A percentile compares a stretch with the other conserved stretches of the same genome.
Evolutionary conservation across 108 stramenopile genomes (phyloP).

Genomic region (Nitzschia sp.): DNA sequence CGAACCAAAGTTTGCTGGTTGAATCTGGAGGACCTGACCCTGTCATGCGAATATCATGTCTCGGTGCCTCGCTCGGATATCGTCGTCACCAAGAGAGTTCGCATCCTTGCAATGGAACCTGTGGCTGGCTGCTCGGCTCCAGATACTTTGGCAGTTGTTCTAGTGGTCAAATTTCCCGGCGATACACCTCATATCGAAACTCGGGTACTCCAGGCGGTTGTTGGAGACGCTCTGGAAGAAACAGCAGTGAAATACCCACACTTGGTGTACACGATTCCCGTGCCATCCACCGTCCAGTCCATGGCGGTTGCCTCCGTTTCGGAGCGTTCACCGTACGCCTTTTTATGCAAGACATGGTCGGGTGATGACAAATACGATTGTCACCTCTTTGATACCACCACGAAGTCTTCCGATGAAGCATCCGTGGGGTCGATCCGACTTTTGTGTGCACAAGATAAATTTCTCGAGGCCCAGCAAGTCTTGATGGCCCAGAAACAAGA

Average conservation of each 20-base stretch:
- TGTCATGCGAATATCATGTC: conserved; percentile 19
- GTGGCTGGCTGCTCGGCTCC: not conserved
- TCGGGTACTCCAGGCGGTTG: conserved; percentile 1
- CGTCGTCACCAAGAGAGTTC: conserved; percentile 1
- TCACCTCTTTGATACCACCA: not conserved
- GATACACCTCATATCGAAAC: not conserved
- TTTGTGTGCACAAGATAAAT: conserved; percentile 38
- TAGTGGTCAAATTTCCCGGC: not conserved
- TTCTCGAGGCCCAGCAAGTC: conserved; percentile 41
- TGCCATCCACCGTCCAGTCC: conserved; percentile 21
- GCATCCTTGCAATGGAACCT: conserved; percentile 22
- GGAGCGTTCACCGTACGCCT: conserved; percentile 21
- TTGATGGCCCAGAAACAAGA: conserved; percentile 26
- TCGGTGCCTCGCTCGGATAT: conserved; percentile 6
- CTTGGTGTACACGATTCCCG: conserved; percentile 27
- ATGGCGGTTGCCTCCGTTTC: conserved; percentile 7
- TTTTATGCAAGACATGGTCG: conserved; percentile 26
- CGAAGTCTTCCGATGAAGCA: not conserved
- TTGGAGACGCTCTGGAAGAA: not conserved
- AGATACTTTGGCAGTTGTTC: conserved; percentile 22
- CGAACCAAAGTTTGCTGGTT: conserved; percentile 26
- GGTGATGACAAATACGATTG: conserved; percentile 4
- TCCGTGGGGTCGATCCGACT: conserved; percentile 49
- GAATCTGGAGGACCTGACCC: conserved; percentile 17
- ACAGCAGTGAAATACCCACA: conserved; percentile 5